A percentile compares a stretch with the other conserved stretches of the same genome.
Conservation (phyloP, 768 basidiomycete genomes). For the Russula lepida region DNA sequence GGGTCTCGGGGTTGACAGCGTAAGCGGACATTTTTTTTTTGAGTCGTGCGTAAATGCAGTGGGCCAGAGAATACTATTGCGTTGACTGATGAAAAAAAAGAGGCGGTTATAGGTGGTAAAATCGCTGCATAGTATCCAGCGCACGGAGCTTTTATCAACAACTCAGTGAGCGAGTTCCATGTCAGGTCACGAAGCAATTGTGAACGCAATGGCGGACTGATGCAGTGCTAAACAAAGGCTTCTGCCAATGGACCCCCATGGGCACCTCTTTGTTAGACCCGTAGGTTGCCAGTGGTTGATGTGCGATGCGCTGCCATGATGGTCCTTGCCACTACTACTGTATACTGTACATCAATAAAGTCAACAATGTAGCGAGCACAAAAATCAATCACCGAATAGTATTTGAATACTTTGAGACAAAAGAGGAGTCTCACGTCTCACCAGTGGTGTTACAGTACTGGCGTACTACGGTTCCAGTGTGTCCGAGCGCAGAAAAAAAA, state of each 20-base stretch:
- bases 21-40: neutral
- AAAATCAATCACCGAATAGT: neutral
- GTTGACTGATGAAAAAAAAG: neutral
- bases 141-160: neutral
- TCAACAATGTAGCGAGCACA: neutral
- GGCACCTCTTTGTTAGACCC: too few relatives aligned
- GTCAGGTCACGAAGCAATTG: neutral
- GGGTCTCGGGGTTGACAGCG: neutral
- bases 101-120: neutral
- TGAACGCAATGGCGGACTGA: neutral
- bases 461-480: too few relatives aligned
- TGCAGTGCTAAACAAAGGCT: neutral
- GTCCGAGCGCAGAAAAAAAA: too few relatives aligned
- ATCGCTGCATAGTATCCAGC: neutral
- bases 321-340: neutral
- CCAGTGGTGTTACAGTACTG: too few relatives aligned
- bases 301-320: neutral
- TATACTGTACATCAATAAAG: neutral
- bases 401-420: neutral
- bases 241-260: neutral
- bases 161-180: neutral
- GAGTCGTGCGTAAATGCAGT: too few relatives aligned
- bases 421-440: too few relatives aligned
- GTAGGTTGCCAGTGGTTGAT: neutral
- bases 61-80: too few relatives aligned